Conservation (phyloP, 257 asterid genomes). For the Fraxinus anomala region DNA sequence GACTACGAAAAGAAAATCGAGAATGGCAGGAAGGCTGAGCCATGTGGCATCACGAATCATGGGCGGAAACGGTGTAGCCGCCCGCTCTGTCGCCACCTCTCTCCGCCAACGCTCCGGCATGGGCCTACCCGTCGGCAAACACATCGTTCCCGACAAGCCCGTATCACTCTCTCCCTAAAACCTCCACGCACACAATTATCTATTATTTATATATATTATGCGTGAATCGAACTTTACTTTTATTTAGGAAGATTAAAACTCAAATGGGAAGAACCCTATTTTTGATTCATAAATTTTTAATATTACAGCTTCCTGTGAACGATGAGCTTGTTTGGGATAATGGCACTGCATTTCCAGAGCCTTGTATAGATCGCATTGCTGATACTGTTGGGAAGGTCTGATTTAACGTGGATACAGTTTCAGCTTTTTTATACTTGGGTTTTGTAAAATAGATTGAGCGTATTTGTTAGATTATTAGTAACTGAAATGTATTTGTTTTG, state of each 20-base stretch:
- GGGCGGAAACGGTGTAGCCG: conserved; percentile 78
- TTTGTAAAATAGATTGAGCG: not conserved
- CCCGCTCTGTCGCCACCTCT: conserved; percentile 72
- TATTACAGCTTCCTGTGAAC: conserved; percentile 63
- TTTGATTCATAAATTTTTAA: not conserved
- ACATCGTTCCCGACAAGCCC: conserved; percentile 85
- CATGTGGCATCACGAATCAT: conserved; percentile 75
- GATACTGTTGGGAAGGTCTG: conserved; percentile 88
- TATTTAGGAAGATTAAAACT: not conserved
- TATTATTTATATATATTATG: not conserved
- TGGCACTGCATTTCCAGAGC: conserved; percentile 89
- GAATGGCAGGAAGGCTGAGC: conserved; percentile 79
- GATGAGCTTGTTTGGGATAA: conserved; percentile 93
- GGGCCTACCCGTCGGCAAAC: conserved; percentile 96
- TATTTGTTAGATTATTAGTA: conserved; percentile 7
- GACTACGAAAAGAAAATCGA: not conserved
- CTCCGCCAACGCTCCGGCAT: conserved; percentile 87
- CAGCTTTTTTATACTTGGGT: not conserved
- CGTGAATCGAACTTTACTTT: not conserved
- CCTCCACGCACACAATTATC: not conserved
- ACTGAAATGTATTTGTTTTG: conserved; percentile 14
- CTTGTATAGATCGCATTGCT: conserved; percentile 92
- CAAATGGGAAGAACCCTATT: not conserved
- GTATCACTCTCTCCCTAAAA: conserved; percentile 29
- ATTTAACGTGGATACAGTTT: not conserved